Conservation (phyloP, 208 protist genomes). For the Borovskyia barvae region DNA sequence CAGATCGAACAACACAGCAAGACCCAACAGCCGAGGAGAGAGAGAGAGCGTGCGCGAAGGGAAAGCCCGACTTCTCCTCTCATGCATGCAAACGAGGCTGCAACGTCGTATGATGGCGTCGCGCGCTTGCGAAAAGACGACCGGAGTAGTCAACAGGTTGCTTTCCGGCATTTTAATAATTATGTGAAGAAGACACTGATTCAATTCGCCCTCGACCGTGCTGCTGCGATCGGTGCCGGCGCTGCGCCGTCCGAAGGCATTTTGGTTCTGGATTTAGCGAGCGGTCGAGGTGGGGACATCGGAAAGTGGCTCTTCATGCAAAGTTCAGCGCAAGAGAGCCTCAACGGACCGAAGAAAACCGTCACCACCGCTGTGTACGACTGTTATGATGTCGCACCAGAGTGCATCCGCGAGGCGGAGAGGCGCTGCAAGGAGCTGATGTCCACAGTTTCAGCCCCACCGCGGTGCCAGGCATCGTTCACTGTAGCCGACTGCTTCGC, state of each 20-base stretch:
- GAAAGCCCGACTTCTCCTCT: too few relatives aligned
- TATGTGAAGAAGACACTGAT: conserved; percentile 86
- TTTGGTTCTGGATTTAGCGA: conserved; percentile 72
- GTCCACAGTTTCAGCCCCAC: neutral
- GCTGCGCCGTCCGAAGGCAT: conserved; percentile 10
- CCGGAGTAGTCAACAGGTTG: conserved; percentile 52
- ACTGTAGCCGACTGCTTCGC: conserved; percentile 78
- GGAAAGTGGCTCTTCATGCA: conserved; percentile 87
- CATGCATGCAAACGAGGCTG: conserved; percentile 18
- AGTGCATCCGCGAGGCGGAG: conserved; percentile 73
- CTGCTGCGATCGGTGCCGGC: conserved; percentile 1
- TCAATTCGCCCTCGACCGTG: conserved; percentile 64
- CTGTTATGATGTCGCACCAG: conserved; percentile 76
- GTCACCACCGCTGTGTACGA: conserved; percentile 35
- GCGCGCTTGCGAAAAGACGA: conserved; percentile 50
- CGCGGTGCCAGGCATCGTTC: conserved; percentile 44
- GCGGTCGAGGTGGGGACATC: conserved; percentile 81
- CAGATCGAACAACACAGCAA: too few relatives aligned
- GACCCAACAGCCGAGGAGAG: too few relatives aligned
- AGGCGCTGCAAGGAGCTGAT: conserved; percentile 37
- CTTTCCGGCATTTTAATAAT: conserved; percentile 88
- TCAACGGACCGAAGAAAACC: neutral
- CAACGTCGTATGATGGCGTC: conserved; percentile 73
- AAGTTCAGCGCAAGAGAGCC: conserved; percentile 32
- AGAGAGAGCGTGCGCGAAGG: too few relatives aligned